Percentiles rank a stretch among this genome's conserved stretches.
phyloP scores from a whole-genome alignment of 75 land plant genomes.

The Pinus taeda region DNA sequence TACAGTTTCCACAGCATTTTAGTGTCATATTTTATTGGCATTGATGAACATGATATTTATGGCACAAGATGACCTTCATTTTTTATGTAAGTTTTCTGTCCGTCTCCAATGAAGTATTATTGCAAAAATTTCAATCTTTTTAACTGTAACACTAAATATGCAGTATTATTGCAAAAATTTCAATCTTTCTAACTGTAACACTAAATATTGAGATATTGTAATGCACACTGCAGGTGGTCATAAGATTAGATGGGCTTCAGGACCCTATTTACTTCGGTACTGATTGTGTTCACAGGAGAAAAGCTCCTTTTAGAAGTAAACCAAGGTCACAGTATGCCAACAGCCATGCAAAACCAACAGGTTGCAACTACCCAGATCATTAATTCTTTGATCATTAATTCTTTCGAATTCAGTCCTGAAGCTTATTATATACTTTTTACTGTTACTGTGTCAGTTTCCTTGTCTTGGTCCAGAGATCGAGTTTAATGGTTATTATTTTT shows the following conservation, averaged over 20 bases:
- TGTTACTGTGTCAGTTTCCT: too few species aligned
- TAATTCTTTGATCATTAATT: too few species aligned
- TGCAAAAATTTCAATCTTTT: neutral
- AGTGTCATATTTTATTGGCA: too few species aligned
- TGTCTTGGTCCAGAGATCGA: too few species aligned
- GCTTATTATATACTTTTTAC: too few species aligned
- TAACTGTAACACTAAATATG: too few species aligned
- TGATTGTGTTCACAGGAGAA: constrained; percentile 22
- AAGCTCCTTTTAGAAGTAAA: constrained; percentile 11
- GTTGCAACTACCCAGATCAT: too few species aligned
- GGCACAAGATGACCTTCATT: constrained; percentile 6
- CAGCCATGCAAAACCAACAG: too few species aligned
- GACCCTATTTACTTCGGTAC: constrained; percentile 21
- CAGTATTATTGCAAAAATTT: neutral
- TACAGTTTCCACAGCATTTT: constrained; percentile 27
- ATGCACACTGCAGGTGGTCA: neutral
- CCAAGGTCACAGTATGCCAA: too few species aligned
- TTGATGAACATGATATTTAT: constrained; percentile 11
- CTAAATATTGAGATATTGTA: neutral
- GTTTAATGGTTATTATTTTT: too few species aligned
- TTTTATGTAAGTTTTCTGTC: constrained; percentile 2
- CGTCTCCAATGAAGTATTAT: neutral
- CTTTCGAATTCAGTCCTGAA: too few species aligned
- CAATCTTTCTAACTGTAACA: neutral
- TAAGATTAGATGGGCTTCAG: constrained; percentile 4